Evolutionary conservation across 2,329 filamentous ascomycete genomes (phyloP).

Genomic region (Fusarium siculi): DNA sequence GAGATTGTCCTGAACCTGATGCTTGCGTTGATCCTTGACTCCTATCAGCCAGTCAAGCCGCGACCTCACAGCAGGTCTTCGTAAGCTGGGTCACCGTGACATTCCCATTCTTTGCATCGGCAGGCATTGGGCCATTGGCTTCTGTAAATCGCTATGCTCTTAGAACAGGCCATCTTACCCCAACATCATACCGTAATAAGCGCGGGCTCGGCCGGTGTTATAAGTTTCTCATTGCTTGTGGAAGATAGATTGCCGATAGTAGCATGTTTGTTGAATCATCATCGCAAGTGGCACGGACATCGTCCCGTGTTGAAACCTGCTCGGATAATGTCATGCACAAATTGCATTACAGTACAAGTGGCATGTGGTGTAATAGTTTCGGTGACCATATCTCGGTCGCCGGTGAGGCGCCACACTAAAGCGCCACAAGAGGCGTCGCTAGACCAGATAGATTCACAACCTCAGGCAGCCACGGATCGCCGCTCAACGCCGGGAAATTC

Average conservation of each 20-base stretch:
- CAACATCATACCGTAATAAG: conserved; percentile 12
- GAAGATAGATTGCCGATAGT: conserved; percentile 15
- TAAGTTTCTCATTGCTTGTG: background rate
- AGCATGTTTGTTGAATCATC: conserved; percentile 15
- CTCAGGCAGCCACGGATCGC: conserved; percentile 47
- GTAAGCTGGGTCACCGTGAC: conserved; percentile 4
- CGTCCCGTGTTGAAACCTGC: background rate
- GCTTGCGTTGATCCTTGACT: conserved; percentile 21
- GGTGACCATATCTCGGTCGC: conserved; percentile 1
- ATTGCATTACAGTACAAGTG: background rate
- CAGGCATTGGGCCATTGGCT: conserved; percentile 10
- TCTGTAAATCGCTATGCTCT: background rate
- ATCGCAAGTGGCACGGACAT: conserved; percentile 7
- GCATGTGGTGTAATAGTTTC: background rate
- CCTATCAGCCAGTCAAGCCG: background rate
- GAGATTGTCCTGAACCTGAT: conserved; percentile 27
- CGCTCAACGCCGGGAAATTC: too few relatives aligned
- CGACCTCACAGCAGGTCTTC: background rate
- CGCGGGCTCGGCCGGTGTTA: conserved; percentile 5
- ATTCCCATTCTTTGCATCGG: background rate
- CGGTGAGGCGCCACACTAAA: conserved; percentile 21
- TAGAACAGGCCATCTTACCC: conserved; percentile 19
- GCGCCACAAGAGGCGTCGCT: conserved; percentile 32
- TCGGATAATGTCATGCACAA: background rate
- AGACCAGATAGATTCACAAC: conserved; percentile 15